Evolutionary conservation across 148 eudicot species (phyloP), one percentile per base, ranked within the genome.

Genomic region (Diospyros lotus): DNA sequence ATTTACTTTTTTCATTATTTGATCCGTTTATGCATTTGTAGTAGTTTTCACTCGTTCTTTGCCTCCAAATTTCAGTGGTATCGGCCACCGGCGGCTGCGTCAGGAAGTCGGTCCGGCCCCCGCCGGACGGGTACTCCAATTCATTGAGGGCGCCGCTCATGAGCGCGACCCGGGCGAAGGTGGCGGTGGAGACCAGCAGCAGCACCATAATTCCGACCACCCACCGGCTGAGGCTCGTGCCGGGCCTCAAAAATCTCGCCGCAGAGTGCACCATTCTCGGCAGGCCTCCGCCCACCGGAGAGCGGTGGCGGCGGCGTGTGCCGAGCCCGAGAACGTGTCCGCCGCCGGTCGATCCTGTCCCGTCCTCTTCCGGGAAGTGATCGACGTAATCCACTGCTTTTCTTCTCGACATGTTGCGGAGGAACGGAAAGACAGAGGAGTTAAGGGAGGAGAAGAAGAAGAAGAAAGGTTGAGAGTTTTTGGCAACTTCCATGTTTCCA

Each of bases 1-100:
- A 28, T 28, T 28, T 79, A 85, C 90, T 65, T 17, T 14, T 79
- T 9, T 55, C 73, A 28, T 75, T 69, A 1, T 43, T 82, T 44
- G 68, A 11, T 61, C 68, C 65, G 17, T 58, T 63, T 1, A 82
- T 77, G 78, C 93, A 89, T 80, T 82, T 71, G 53, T 74, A 46
- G 68, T 60, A 82, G 61, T 78, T 60, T 7, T 81, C 75, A 53
- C 87, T 83, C 3, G 53, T 74, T 5, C 82, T 86, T 43, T 87
- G 83, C 73, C 12, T 72, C 93, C 93, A 89, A 38, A 87, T 86
- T 46, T 79, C 86, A 3, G 73, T 70, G 13, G 43, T 71, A 60
- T 9, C 41, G 28, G 28, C 28, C 12, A n/a, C 54, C 46, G 46
- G 28, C 41, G 46, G 61, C n/a, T 41, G 61, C 2, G 40, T 69